A percentile compares a stretch with the other conserved stretches of the same genome.
Evolutionary conservation across 164 flowering plant genomes (phyloP).

Genomic region (Vitis labrusca): DNA sequence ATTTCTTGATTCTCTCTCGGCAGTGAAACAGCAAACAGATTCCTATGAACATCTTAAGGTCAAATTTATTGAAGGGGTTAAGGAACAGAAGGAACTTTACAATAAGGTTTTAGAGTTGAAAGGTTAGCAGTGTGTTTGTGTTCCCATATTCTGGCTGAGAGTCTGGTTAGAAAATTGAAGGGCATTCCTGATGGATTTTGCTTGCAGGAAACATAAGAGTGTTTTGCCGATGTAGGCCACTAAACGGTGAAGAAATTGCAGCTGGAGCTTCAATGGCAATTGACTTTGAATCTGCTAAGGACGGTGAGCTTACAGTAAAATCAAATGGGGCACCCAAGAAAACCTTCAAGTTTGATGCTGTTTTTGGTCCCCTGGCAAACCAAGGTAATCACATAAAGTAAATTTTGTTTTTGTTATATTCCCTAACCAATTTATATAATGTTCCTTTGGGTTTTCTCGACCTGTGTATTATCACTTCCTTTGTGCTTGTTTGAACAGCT

Average conservation of each 20-base stretch:
- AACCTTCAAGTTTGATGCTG: slow-evolving; percentile 84
- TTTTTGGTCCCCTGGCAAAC: slow-evolving; percentile 73
- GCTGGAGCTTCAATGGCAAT: slow-evolving; percentile 62
- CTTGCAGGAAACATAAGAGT: slow-evolving; percentile 88
- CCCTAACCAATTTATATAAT: background rate
- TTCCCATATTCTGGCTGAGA: background rate
- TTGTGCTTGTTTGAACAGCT: slow-evolving; percentile 29
- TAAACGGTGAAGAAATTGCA: slow-evolving; percentile 66
- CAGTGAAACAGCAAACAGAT: slow-evolving; percentile 52
- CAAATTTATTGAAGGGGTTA: slow-evolving; percentile 63
- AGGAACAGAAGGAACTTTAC: slow-evolving; percentile 80
- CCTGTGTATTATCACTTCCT: background rate
- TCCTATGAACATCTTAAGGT: slow-evolving; percentile 56
- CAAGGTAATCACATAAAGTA: slow-evolving; percentile 54
- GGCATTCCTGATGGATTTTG: slow-evolving; percentile 5
- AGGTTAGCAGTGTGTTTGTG: slow-evolving; percentile 43
- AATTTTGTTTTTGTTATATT: background rate
- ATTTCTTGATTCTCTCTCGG: slow-evolving; percentile 6
- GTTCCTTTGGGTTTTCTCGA: background rate
- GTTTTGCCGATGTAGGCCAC: slow-evolving; percentile 92
- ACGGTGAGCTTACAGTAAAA: slow-evolving; percentile 73
- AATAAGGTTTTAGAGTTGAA: slow-evolving; percentile 85
- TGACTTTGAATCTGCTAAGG: slow-evolving; percentile 85
- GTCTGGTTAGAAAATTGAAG: background rate
- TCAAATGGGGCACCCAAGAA: slow-evolving; percentile 65